Conservation (phyloP, 306 rosid genomes). For the Leucaena leucocephala region DNA sequence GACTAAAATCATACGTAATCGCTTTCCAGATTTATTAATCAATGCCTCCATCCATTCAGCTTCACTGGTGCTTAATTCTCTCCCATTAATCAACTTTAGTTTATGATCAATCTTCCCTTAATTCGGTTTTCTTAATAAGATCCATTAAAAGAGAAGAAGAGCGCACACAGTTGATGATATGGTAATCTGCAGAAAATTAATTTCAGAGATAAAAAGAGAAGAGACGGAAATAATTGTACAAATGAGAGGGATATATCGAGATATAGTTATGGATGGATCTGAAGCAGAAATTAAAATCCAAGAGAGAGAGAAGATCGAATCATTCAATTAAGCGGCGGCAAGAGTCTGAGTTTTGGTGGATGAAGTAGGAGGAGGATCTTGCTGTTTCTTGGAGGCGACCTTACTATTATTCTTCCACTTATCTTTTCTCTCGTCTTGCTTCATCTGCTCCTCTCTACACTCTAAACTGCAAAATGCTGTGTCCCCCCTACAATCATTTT, state of each 20-base stretch:
- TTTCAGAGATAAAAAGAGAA: neutral
- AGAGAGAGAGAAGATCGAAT: neutral
- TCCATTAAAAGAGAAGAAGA: neutral
- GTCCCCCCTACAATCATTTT: slow-evolving; percentile 30
- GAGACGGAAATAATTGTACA: neutral
- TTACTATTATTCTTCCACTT: slow-evolving; percentile 29
- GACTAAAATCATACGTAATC: neutral
- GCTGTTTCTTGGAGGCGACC: slow-evolving; percentile 32
- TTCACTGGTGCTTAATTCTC: neutral
- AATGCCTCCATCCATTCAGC: too few relatives aligned
- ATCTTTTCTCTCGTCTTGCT: slow-evolving; percentile 61
- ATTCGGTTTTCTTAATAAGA: neutral
- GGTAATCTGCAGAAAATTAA: neutral
- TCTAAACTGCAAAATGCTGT: slow-evolving; percentile 90
- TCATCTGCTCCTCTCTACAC: slow-evolving; percentile 83
- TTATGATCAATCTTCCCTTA: too few relatives aligned
- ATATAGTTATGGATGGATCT: neutral
- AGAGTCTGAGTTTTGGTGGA: slow-evolving; percentile 39
- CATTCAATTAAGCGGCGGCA: slow-evolving; percentile 44
- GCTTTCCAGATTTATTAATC: neutral
- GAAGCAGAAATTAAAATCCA: neutral
- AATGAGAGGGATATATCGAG: neutral
- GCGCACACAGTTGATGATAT: neutral
- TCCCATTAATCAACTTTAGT: neutral
- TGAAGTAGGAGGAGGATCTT: slow-evolving; percentile 41